Evolutionary conservation across 257 asterid genomes (phyloP).

Genomic region (Schizonepeta tenuifolia): DNA sequence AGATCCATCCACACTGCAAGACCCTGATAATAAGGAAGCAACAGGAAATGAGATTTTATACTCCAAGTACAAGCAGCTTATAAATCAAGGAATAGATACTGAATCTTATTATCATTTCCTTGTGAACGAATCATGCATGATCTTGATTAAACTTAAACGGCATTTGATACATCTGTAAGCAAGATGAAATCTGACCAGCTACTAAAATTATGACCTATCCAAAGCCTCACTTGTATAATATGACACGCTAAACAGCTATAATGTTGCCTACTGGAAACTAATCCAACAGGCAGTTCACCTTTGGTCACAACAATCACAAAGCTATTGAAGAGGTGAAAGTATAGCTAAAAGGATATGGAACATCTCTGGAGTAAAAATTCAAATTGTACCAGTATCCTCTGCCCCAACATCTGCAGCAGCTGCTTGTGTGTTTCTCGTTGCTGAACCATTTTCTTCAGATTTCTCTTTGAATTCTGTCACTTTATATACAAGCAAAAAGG

Average conservation of each 20-base stretch:
- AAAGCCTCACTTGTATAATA: background rate
- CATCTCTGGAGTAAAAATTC: constrained; percentile 34
- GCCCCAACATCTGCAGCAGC: constrained; percentile 40
- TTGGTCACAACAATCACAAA: constrained; percentile 29
- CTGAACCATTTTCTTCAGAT: constrained; percentile 48
- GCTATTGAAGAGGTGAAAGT: constrained; percentile 13
- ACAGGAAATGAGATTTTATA: constrained; percentile 25
- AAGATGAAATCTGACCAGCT: constrained; percentile 17
- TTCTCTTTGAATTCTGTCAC: constrained; percentile 46
- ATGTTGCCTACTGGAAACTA: background rate
- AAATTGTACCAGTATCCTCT: constrained; percentile 44
- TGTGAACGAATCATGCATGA: constrained; percentile 9
- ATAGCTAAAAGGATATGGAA: constrained; percentile 27
- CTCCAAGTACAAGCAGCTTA: constrained; percentile 23
- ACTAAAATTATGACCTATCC: constrained; percentile 10
- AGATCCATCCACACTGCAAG: constrained; percentile 48
- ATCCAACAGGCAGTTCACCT: constrained; percentile 18
- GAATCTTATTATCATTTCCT: constrained; percentile 19
- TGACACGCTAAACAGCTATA: constrained; percentile 4
- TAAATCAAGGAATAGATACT: constrained; percentile 1
- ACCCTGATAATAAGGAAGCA: constrained; percentile 45
- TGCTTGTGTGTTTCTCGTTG: constrained; percentile 43
- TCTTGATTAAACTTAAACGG: background rate
- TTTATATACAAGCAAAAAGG: constrained; percentile 32
- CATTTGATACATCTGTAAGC: constrained; percentile 11